Base-by-base conservation (phyloP, 75 land plant species). In the Adiantum capillusveneris region DNA sequence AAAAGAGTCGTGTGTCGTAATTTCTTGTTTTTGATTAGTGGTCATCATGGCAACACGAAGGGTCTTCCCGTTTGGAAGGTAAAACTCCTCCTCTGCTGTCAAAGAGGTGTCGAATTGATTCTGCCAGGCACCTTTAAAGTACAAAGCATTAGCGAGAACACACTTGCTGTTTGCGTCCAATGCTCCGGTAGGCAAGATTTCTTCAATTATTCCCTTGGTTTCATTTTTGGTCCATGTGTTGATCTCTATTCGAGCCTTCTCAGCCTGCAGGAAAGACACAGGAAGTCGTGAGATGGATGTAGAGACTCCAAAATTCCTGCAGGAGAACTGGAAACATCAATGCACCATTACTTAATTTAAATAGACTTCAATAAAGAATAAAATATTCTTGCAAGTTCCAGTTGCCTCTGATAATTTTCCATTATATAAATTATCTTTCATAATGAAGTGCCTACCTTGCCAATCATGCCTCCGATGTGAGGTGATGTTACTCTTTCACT, bases 31-130 rank as follows among this genome's bases (percentile, higher is more conserved):
- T 52, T 83, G 71, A 44, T 39, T 72, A 59, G 79, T 76, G 14
- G 79, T 76, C 90, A 86, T 90, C 73, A 90, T 81, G 19, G 86
- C 84, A 2, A 75, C 84, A 36, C 79, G 45, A n/a, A 86, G 61
- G 26, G 74, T 62, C 48, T 41, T 70, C 6, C 96, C 85, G 64
- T 79, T 48, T 0, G 80, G 65, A 11, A 83, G 77, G 43, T 77
- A 45, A 50, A 89, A 85, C 5, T 67, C 68, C 0, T 63, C 57
- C 1, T 83, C 73, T 54, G 65, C 67, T 24, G 98, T 88, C 21
- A 42, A 31, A 0, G 76, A 73, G 34, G 80, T 52, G 62, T 85
- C 85, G 56, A 93, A 85, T 49, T 81, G 70, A 42, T 81, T 72
- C 39, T 57, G 50, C 98, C 98, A 93, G 1, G 80, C 59, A 27